A percentile compares a stretch with the other conserved stretches of the same genome.
Conservation (phyloP, 2,329 filamentous ascomycete species). For the Colletotrichum cordylinicola region DNA sequence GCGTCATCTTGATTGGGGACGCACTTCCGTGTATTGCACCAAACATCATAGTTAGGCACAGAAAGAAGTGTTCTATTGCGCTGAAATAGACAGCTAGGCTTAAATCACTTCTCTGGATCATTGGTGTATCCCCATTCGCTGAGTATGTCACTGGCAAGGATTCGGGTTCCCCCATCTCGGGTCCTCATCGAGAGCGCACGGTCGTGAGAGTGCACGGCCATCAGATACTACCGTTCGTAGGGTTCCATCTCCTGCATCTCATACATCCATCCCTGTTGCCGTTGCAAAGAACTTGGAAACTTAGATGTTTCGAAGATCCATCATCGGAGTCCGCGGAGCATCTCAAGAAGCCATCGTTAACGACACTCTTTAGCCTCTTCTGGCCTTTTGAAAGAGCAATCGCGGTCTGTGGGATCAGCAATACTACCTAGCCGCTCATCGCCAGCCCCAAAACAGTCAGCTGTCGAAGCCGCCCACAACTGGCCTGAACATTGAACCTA, state of each 20-base stretch:
- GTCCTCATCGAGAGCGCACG: background rate
- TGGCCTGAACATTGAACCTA: fast-evolving
- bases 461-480: background rate
- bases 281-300: background rate
- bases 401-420: background rate
- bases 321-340: background rate
- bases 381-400: background rate
- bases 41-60: too few species aligned
- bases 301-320: background rate
- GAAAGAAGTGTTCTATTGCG: background rate
- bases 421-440: background rate
- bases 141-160: background rate
- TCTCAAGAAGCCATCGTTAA: background rate
- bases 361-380: fast-evolving
- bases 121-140: background rate
- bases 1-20: background rate
- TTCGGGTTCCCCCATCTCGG: background rate
- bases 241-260: background rate
- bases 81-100: background rate
- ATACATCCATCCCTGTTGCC: background rate
- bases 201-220: background rate
- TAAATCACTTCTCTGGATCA: background rate
- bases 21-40: background rate
- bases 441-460: fast-evolving
- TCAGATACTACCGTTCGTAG: background rate